Evolutionary conservation across 805 yeast species (phyloP).

Genomic region (Danielia oregonensis): DNA sequence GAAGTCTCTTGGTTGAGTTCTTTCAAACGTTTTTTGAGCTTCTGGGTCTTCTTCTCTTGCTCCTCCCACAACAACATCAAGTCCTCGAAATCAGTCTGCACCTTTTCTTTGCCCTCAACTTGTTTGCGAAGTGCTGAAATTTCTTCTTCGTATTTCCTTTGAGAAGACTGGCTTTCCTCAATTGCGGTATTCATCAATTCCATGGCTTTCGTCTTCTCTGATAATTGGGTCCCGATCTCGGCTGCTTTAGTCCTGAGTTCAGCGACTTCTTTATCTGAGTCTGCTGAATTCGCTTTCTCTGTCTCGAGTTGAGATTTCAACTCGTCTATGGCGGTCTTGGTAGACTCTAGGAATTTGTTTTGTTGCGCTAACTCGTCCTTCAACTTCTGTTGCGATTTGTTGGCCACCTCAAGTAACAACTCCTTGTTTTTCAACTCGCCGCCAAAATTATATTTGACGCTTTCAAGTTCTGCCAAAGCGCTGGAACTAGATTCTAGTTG

Average conservation of each 20-base stretch:
- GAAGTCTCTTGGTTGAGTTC: slow-evolving; percentile 58
- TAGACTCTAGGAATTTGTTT: no score
- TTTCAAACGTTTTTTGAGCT: slow-evolving; percentile 51
- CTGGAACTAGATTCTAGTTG: no score
- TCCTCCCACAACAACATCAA: slow-evolving; percentile 73
- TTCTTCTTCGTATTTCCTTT: not conserved
- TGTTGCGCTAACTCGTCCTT: no score
- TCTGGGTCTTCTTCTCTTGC: slow-evolving; percentile 62
- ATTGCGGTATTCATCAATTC: not conserved
- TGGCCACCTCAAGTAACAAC: no score
- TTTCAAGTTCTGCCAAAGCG: no score
- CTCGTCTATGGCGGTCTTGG: not conserved
- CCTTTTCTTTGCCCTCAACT: slow-evolving; percentile 1
- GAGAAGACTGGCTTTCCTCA: not conserved
- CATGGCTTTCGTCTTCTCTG: not conserved
- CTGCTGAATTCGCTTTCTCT: no score
- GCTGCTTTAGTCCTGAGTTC: not conserved
- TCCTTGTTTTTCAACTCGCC: no score
- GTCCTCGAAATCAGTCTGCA: slow-evolving; percentile 33
- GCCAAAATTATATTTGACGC: no score
- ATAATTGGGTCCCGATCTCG: not conserved
- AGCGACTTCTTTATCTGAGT: not conserved
- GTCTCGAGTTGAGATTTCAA: not conserved
- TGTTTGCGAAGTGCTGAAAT: not conserved
- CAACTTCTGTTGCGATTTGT: no score